These are phyloP conservation scores for Rutidosis leptorrhynchoides DNA, from an alignment of 129 eudicot species.

Conservation along the genomic window DNA sequence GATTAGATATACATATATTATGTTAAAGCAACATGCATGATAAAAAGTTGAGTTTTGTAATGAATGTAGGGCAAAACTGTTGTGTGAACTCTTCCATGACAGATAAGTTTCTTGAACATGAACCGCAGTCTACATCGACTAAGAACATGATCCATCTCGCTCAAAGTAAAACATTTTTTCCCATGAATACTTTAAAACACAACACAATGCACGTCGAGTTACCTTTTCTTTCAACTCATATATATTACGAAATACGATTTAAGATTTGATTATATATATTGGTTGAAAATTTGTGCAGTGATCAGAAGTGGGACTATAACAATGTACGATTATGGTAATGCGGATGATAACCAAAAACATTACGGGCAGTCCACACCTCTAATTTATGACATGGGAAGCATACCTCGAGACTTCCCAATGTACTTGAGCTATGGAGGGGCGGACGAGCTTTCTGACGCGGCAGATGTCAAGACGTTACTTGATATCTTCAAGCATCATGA, in stretches of 20 bases:
- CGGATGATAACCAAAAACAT: constrained; percentile 44
- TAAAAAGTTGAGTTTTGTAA: constrained; percentile 3
- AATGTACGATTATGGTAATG: constrained; percentile 62
- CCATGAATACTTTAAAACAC: background rate
- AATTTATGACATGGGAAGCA: constrained; percentile 54
- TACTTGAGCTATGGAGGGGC: constrained; percentile 71
- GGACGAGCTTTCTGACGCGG: constrained; percentile 61
- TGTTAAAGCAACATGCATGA: background rate
- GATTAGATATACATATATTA: background rate
- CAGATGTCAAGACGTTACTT: constrained; percentile 57
- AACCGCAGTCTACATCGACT: constrained; percentile 76
- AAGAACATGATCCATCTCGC: constrained; percentile 96
- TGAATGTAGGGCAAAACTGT: constrained; percentile 64
- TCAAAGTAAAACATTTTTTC: constrained; percentile 50
- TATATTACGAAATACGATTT: background rate
- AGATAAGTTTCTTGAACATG: constrained; percentile 47
- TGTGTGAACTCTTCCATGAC: constrained; percentile 73
- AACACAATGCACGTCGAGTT: background rate
- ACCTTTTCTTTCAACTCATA: background rate
- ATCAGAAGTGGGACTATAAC: constrained; percentile 60
- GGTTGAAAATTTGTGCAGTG: constrained; percentile 40
- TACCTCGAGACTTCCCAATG: constrained; percentile 67
- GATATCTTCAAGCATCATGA: constrained; percentile 16
- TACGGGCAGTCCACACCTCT: constrained; percentile 77
- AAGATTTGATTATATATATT: background rate